Evolutionary conservation across 2,329 filamentous ascomycete species (phyloP), one percentile per base, ranked within the genome.

Genomic region (Bretziella fagacearum): DNA sequence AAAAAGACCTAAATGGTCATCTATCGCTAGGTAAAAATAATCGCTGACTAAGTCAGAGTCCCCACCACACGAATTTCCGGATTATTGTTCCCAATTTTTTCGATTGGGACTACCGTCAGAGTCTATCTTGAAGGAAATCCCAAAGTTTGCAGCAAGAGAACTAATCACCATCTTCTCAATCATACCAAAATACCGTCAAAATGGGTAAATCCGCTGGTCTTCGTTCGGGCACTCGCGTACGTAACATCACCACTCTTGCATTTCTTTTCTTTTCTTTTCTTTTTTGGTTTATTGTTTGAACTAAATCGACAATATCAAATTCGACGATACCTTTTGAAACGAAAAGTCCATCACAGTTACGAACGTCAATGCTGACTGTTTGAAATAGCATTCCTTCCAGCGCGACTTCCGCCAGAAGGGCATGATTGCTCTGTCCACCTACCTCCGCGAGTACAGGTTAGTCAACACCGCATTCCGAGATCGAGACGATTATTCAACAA

Each of bases 401-500:
- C 79, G 89, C 63, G 74, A 80, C 65, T 95, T 93, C 77, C 86
- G 91, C 71, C 73, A 94, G 74, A 85, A 87, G 76, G 91, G 91
- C 66, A 79, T 80, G 74, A 95, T 98, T 72, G 71, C 75, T 61
- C 74, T 96, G 63, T 86, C 81, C 60, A 96, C 89, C 65, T 98
- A 96, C 77, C 74, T 98, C 62, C 80, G 79, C 68, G 77, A 84
- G 65, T 96, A 93, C 82, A 85, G n/a, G n/a, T n/a, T n/a, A n/a
- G n/a, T n/a, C n/a, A n/a, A n/a, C 81, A 79, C 85, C 71, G n/a
- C n/a, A n/a, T n/a, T n/a, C n/a, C n/a, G n/a, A n/a, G n/a, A n/a
- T n/a, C n/a, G n/a, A n/a, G 27, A 43, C 36, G 13, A 44, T 17
- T 27, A 46, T 35, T 35, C 18, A 29, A 23, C 30, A 23, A 39